Percentiles rank a stretch among this genome's conserved stretches.
phyloP scores from a whole-genome alignment of 306 rosid genomes.

The Vachellia pachyceras region DNA sequence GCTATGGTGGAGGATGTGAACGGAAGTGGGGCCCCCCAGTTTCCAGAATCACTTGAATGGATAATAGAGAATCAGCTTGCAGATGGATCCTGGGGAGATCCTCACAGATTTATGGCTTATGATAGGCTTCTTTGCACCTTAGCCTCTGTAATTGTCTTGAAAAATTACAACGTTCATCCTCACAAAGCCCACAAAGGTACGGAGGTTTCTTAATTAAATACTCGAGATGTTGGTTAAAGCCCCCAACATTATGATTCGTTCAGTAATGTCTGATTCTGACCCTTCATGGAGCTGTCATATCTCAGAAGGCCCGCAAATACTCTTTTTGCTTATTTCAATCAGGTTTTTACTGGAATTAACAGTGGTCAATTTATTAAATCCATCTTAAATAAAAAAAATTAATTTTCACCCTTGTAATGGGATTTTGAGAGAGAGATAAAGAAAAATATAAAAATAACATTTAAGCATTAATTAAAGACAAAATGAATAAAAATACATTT shows the following conservation, averaged over 20 bases:
- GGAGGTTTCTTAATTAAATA: not conserved
- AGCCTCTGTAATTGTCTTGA: not conserved
- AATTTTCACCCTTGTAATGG: too few relatives aligned
- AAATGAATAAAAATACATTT: too few relatives aligned
- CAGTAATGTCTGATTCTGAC: not conserved
- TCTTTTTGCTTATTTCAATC: too few relatives aligned
- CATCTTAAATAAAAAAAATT: too few relatives aligned
- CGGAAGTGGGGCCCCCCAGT: not conserved
- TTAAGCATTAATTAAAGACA: too few relatives aligned
- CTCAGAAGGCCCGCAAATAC: not conserved
- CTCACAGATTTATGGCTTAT: not conserved
- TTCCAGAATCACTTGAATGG: not conserved
- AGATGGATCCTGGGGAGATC: conserved; percentile 2
- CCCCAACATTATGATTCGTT: not conserved
- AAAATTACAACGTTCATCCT: not conserved
- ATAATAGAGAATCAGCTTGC: not conserved
- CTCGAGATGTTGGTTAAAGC: too few relatives aligned
- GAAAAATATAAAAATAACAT: too few relatives aligned
- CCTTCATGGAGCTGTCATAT: too few relatives aligned
- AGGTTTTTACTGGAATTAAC: too few relatives aligned
- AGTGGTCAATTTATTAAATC: too few relatives aligned
- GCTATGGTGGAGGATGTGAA: not conserved
- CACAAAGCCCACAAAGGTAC: not conserved
- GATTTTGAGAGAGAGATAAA: too few relatives aligned
- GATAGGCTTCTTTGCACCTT: not conserved